Conservation (phyloP, 176 grass and related monocot genomes). For the Phragmites australis region DNA sequence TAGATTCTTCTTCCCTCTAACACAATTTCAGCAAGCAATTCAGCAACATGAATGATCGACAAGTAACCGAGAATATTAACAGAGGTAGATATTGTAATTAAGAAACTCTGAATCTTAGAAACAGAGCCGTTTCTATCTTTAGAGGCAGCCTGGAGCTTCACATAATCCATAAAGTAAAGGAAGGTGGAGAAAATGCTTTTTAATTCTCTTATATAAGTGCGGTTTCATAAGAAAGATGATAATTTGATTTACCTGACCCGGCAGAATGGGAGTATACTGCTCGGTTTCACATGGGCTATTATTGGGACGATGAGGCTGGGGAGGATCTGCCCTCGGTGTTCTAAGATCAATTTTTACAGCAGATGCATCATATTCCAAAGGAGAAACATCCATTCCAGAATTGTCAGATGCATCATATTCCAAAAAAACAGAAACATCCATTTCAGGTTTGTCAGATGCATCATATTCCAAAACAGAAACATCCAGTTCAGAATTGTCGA, state of each 20-base stretch:
- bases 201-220: too few species aligned
- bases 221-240: neutral
- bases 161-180: neutral
- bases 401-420: conserved; percentile 11
- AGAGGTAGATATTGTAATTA: neutral
- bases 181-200: neutral
- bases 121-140: neutral
- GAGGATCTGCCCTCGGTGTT: conserved; percentile 57
- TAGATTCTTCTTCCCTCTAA: conserved; percentile 12
- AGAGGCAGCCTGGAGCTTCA: neutral
- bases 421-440: neutral
- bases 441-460: neutral
- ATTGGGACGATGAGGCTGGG: conserved; percentile 30
- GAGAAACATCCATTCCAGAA: too few species aligned
- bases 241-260: conserved; percentile 50
- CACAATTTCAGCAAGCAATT: neutral
- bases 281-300: conserved; percentile 37
- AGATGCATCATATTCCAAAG: conserved; percentile 27
- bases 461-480: neutral
- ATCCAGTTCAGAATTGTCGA: conserved; percentile 29
- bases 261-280: conserved; percentile 9
- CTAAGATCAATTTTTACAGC: conserved; percentile 46
- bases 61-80: neutral
- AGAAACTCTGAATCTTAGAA: neutral
- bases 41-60: neutral